Evolutionary conservation across 2,329 filamentous ascomycete genomes (phyloP).

Genomic region (Orbilia ellipsospora): DNA sequence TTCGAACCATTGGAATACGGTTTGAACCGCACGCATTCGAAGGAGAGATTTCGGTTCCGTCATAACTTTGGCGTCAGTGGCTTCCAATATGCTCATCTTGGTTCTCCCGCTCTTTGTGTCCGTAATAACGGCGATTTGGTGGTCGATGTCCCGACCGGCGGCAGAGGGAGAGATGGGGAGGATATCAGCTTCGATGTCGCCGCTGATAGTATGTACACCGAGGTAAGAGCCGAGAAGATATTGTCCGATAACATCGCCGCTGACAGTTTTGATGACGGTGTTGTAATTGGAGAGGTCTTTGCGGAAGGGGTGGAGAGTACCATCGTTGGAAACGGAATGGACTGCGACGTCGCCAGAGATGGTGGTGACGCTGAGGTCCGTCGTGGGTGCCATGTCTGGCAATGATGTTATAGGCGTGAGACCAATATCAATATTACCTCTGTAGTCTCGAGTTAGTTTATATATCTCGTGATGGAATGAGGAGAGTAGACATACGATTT

Average conservation of each 20-base stretch:
- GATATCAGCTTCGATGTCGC: conserved; percentile 51
- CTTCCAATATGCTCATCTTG: conserved; percentile 42
- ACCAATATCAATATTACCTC: conserved; percentile 48
- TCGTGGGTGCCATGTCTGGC: conserved; percentile 15
- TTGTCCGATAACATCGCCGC: conserved; percentile 48
- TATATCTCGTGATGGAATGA: background rate
- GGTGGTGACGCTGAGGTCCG: conserved; percentile 34
- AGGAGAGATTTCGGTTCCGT: conserved; percentile 47
- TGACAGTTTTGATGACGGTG: conserved; percentile 35
- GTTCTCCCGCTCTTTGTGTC: conserved; percentile 45
- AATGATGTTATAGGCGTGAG: conserved; percentile 41
- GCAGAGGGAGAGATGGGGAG: conserved; percentile 41
- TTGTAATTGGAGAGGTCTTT: conserved; percentile 42
- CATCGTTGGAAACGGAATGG: conserved; percentile 52
- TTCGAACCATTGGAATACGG: conserved; percentile 44
- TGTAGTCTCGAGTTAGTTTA: conserved; percentile 5
- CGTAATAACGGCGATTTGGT: conserved; percentile 34
- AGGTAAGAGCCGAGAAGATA: conserved; percentile 51
- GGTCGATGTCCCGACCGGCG: conserved; percentile 27
- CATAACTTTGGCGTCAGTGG: conserved; percentile 46
- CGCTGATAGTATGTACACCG: conserved; percentile 45
- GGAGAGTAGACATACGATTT: conserved; percentile 39
- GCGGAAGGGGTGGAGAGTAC: conserved; percentile 47
- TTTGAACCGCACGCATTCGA: conserved; percentile 34
- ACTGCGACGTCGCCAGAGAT: conserved; percentile 47